These are phyloP conservation scores for Scenedesmus sp. DNA, from an alignment of 163 green algal genomes.

Conservation along the genomic window DNA sequence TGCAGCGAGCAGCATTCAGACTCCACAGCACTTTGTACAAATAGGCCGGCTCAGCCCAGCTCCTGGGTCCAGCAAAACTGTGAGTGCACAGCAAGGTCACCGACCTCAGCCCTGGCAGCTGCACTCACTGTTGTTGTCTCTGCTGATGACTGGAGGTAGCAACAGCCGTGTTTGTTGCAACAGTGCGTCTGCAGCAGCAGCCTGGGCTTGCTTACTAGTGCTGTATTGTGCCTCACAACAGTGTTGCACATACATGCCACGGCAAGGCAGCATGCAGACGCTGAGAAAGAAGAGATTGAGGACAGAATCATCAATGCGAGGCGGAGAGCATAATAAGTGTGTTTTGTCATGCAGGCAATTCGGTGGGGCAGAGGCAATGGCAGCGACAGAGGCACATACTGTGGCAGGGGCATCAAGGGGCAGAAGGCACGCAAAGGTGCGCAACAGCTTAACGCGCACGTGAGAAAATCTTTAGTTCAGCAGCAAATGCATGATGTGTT, in stretches of 20 bases:
- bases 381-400: constrained; percentile 76
- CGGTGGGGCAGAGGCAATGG: constrained; percentile 75
- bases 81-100: background rate
- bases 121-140: background rate
- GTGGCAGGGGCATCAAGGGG: constrained; percentile 83
- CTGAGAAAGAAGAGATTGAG: background rate
- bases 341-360: constrained; percentile 58
- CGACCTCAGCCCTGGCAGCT: background rate
- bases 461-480: background rate
- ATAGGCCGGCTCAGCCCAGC: constrained; percentile 2
- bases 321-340: background rate
- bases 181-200: background rate
- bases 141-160: background rate
- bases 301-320: background rate
- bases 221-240: too few species aligned
- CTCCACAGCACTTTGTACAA: constrained; percentile 33
- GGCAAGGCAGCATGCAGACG: background rate
- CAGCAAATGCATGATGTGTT: background rate
- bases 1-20: constrained; percentile 5
- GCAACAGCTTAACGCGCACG: background rate
- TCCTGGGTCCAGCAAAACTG: constrained; percentile 20
- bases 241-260: background rate
- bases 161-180: background rate
- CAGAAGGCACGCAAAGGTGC: constrained; percentile 75
- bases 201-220: background rate